Base-by-base conservation (phyloP, 2,329 filamentous ascomycete species). In the Karstenula rhodostoma region DNA sequence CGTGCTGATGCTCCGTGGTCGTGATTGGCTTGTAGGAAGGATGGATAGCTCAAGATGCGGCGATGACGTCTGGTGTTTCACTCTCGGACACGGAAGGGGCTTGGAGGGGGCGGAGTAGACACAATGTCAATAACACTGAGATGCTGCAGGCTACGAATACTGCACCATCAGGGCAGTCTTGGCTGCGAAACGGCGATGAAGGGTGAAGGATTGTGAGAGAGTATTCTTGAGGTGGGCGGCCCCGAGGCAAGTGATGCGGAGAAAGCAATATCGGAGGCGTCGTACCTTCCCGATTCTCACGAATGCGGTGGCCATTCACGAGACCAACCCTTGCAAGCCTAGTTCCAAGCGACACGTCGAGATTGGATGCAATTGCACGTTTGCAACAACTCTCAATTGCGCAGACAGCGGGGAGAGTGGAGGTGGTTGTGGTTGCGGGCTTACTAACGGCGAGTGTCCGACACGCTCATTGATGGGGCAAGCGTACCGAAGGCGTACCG, bases 1-100 rank as follows among this genome's bases (percentile, higher is more conserved):
- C 35, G 55, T 32, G 33, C 27, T 25, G 50, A 54, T 25, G 42
- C 49, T 35, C 7, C 13, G 33, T 8, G 8, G 19, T 27, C 42
- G 35, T 58, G 59, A 58, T 58, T 61, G 59, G 59, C 49, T 50
- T 54, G 49, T n/a, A 8, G 29, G 48, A 12, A 8, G 1, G 25
- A 60, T 46, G 29, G 52, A 46, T 27, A 27, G 50, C 47, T 35
- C 8, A 10, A 50, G 46, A 25, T 35, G 52, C 46, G 52, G 50
- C 37, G 33, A 56, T 62, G 60, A 62, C 60, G 60, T 62, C 52
- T 53, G 46, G 25, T 59, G 60, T 62, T 59, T 62, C 60, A 62
- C 35, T 42, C 46, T 55, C 23, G 27, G 54, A 56, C 50, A 47
- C 6, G 37, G 42, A n/a, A 17, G 29, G 27, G 54, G 48, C 54